Percentiles rank a stretch among this genome's conserved stretches.
phyloP scores from a whole-genome alignment of 2,329 filamentous ascomycete species.

The Paraphaeosphaeria minitans region DNA sequence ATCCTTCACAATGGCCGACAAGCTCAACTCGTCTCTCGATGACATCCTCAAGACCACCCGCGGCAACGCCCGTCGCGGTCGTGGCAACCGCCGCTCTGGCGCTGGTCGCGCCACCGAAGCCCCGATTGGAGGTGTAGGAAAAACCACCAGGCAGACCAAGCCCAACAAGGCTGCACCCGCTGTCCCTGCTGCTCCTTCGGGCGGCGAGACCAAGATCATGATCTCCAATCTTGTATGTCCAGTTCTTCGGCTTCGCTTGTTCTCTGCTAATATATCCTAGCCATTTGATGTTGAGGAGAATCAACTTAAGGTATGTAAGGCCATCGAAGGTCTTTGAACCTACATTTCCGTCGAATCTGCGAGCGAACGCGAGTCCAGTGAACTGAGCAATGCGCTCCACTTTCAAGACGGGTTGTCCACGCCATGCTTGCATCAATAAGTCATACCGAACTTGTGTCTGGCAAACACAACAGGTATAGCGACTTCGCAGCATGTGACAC shows the following conservation, averaged over 20 bases:
- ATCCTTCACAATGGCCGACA: slow-evolving; percentile 58
- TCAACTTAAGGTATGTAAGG: slow-evolving; percentile 99
- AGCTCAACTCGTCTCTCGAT: slow-evolving; percentile 96
- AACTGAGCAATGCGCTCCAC: slow-evolving; percentile 25
- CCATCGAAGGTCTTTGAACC: slow-evolving; percentile 58
- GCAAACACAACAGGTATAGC: slow-evolving; percentile 37
- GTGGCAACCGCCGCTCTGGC: slow-evolving; percentile 52
- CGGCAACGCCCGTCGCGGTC: slow-evolving; percentile 57
- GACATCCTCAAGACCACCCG: slow-evolving; percentile 87
- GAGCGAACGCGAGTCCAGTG: slow-evolving; percentile 41
- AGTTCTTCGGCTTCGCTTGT: slow-evolving; percentile 11
- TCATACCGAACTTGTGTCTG: slow-evolving; percentile 36
- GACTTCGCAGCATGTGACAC: slow-evolving; percentile 41
- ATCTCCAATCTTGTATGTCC: slow-evolving; percentile 93
- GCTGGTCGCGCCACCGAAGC: slow-evolving; percentile 61
- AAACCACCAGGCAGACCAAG: slow-evolving; percentile 68
- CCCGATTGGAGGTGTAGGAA: slow-evolving; percentile 85
- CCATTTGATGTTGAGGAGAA: slow-evolving; percentile 94
- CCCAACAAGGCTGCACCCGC: slow-evolving; percentile 65
- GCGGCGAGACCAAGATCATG: slow-evolving; percentile 91
- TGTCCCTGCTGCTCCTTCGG: slow-evolving; percentile 63
- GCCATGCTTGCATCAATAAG: slow-evolving; percentile 33
- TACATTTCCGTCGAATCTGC: slow-evolving; percentile 38
- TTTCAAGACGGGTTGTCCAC: slow-evolving; percentile 29
- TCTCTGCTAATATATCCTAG: slow-evolving; percentile 62